phyloP scores from a whole-genome alignment of 2,329 filamentous ascomycete genomes.

The Knufia fluminis region DNA sequence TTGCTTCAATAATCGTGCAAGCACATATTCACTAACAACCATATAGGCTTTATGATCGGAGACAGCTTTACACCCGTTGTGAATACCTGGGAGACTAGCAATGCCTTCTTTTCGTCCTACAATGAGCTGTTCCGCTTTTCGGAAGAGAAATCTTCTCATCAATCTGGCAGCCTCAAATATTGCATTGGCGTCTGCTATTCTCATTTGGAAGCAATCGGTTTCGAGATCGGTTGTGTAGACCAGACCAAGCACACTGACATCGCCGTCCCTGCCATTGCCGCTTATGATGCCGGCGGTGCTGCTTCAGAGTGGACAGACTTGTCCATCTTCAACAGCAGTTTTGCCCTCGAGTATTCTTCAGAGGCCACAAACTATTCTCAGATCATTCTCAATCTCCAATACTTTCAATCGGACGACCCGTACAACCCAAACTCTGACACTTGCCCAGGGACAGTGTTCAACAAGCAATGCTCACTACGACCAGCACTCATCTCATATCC shows the following conservation, averaged over 20 bases:
- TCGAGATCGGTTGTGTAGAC: constrained; percentile 11
- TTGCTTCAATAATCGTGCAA: neutral
- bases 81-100: constrained; percentile 9
- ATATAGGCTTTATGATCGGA: constrained; percentile 10
- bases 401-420: constrained; percentile 10
- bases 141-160: neutral
- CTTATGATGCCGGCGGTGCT: constrained; percentile 2
- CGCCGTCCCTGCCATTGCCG: constrained; percentile 8
- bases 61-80: constrained; percentile 9
- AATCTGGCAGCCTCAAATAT: neutral
- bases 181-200: constrained; percentile 10
- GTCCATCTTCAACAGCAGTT: constrained; percentile 11
- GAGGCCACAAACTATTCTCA: constrained; percentile 6
- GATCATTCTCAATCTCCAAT: constrained; percentile 9
- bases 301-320: constrained; percentile 9
- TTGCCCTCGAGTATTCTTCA: constrained; percentile 4
- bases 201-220: constrained; percentile 9
- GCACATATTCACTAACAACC: neutral
- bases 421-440: constrained; percentile 6
- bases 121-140: constrained; percentile 10
- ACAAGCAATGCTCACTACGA: constrained; percentile 6
- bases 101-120: constrained; percentile 10
- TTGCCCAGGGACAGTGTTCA: constrained; percentile 8
- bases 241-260: constrained; percentile 8
- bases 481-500: constrained; percentile 9